Percentiles rank a stretch among this genome's conserved stretches.
phyloP scores from a whole-genome alignment of 148 eudicot species.

The Cornus suecica region DNA sequence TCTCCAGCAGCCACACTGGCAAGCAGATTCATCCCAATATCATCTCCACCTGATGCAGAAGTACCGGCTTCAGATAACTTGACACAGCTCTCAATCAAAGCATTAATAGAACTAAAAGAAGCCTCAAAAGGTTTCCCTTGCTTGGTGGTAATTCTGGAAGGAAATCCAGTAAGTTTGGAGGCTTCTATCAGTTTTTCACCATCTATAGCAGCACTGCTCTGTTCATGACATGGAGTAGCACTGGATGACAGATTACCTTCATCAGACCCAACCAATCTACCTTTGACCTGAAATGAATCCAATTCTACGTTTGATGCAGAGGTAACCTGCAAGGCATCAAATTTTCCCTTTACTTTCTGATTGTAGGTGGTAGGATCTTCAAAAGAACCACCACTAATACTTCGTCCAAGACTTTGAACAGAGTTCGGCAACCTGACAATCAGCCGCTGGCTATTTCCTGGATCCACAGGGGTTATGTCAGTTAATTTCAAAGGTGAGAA shows the following conservation, averaged over 20 bases:
- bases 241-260: conserved; percentile 39
- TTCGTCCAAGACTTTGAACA: conserved; percentile 60
- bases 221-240: conserved; percentile 24
- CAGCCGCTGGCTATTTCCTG: conserved; percentile 54
- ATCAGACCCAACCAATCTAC: conserved; percentile 21
- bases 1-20: conserved; percentile 97
- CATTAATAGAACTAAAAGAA: conserved; percentile 78
- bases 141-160: conserved; percentile 28
- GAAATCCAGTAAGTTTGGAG: conserved; percentile 19
- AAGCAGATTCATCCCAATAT: conserved; percentile 87
- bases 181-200: conserved; percentile 27
- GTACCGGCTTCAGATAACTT: conserved; percentile 63
- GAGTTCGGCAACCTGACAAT: conserved; percentile 75
- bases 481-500: conserved; percentile 27
- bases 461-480: conserved; percentile 38
- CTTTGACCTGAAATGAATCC: conserved; percentile 39
- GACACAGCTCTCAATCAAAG: conserved; percentile 85
- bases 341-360: conserved; percentile 33
- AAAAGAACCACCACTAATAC: conserved; percentile 28
- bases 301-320: conserved; percentile 19
- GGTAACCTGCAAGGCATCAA: conserved; percentile 20
- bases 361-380: conserved; percentile 54
- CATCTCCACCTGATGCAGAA: conserved; percentile 56
- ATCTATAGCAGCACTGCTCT: conserved; percentile 21
- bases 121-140: conserved; percentile 45